phyloP scores from a whole-genome alignment of 164 flowering plant species.

The Berberis thunbergii region DNA sequence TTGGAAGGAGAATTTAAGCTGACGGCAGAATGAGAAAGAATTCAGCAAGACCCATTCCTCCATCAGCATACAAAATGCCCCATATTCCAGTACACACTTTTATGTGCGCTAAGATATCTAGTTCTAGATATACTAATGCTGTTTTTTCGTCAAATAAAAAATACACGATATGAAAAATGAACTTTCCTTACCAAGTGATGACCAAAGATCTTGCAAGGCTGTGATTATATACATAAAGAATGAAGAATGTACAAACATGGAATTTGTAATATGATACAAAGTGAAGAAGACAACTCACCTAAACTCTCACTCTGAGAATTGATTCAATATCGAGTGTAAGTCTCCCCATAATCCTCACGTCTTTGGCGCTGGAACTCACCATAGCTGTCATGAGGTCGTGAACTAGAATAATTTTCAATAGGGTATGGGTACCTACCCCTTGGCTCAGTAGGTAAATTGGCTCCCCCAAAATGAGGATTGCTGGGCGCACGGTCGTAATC shows the following conservation, averaged over 20 bases:
- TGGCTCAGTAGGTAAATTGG: slow-evolving; percentile 39
- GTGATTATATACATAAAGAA: not conserved
- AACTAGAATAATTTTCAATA: slow-evolving; percentile 42
- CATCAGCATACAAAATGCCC: not conserved
- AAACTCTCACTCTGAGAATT: not conserved
- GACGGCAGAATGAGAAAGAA: not conserved
- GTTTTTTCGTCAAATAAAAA: not conserved
- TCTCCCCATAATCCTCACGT: slow-evolving; percentile 60
- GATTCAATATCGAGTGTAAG: slow-evolving; percentile 56
- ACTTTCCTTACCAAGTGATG: not conserved
- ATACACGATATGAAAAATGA: not conserved
- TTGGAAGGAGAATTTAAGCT: not conserved
- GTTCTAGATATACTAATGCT: not conserved
- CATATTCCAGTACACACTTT: not conserved
- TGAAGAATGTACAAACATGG: not conserved
- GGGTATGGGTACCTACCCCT: slow-evolving; percentile 49
- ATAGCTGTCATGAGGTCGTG: slow-evolving; percentile 52
- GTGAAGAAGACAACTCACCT: slow-evolving; percentile 1
- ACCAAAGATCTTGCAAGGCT: not conserved
- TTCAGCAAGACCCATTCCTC: not conserved
- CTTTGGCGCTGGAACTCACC: slow-evolving; percentile 71
- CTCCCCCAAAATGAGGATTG: slow-evolving; percentile 41
- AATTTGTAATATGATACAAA: not conserved
- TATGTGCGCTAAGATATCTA: not conserved
- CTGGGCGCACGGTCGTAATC: slow-evolving; percentile 45